These are phyloP conservation scores for Phytophthora hybrid DNA, from an alignment of 352 stramenopile species.

Conservation along the genomic window DNA sequence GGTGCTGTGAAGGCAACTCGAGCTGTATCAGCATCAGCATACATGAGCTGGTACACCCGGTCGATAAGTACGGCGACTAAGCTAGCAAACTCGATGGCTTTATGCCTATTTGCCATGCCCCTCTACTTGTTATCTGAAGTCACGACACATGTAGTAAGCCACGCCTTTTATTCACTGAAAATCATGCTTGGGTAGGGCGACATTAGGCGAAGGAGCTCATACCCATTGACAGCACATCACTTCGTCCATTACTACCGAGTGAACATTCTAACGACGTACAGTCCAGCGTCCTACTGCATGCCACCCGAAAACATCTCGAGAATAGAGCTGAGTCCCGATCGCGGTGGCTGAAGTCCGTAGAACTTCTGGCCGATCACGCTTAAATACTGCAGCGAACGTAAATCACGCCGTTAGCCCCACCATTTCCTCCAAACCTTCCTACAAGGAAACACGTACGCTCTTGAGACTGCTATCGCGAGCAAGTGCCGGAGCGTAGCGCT, in stretches of 20 bases:
- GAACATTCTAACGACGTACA: conserved; percentile 21
- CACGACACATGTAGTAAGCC: too few species aligned
- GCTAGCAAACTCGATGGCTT: background rate
- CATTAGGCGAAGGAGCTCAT: too few species aligned
- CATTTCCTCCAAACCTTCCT: background rate
- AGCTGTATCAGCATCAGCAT: too few species aligned
- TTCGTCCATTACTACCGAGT: background rate
- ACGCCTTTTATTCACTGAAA: conserved; percentile 24
- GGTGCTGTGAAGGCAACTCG: background rate
- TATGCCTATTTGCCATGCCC: background rate
- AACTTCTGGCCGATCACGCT: conserved; percentile 88
- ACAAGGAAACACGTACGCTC: conserved; percentile 61
- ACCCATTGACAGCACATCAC: too few species aligned
- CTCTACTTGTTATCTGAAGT: background rate
- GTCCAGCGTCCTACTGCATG: conserved; percentile 60
- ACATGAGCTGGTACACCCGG: too few species aligned
- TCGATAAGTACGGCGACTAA: too few species aligned
- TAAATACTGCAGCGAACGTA: conserved; percentile 67
- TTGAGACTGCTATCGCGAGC: conserved; percentile 79
- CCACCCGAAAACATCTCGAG: conserved; percentile 88
- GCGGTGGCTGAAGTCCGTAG: conserved; percentile 83
- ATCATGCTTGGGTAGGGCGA: background rate
- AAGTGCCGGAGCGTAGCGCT: conserved; percentile 80
- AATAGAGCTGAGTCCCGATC: conserved; percentile 81
- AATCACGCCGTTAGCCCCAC: conserved; percentile 9